Evolutionary conservation across 352 stramenopile species (phyloP).

Genomic region (Phytophthora litchii): DNA sequence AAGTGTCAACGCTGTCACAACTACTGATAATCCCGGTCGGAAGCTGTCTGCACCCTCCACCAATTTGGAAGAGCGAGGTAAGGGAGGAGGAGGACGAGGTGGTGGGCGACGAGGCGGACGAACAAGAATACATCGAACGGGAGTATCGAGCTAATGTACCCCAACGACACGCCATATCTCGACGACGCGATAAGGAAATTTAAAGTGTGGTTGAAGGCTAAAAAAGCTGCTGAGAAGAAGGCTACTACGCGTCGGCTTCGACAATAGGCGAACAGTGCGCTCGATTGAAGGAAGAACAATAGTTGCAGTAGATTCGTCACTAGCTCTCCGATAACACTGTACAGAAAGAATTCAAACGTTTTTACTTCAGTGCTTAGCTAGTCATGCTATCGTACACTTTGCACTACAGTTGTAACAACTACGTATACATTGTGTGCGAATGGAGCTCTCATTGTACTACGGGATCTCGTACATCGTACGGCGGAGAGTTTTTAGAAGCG

Average conservation of each 20-base stretch:
- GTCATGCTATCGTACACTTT: no score
- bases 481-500: no score
- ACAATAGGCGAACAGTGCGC: neutral
- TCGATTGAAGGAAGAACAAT: no score
- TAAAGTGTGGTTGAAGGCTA: constrained; percentile 2
- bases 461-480: no score
- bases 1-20: neutral
- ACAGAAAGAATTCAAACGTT: no score
- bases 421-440: no score
- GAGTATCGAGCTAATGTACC: constrained; percentile 17
- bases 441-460: no score
- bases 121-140: neutral
- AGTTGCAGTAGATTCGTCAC: no score
- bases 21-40: neutral
- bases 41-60: neutral
- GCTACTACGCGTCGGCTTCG: constrained; percentile 9
- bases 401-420: no score
- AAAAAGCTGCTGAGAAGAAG: neutral
- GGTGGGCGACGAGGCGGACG: neutral
- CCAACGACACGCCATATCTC: constrained; percentile 14
- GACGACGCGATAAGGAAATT: neutral
- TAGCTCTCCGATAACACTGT: no score
- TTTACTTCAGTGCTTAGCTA: no score
- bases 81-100: no score
- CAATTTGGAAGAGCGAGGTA: constrained; percentile 12